Conservation (phyloP, 1,139 yeast genomes). For the Nakaseomyces kungkrabaensis region DNA sequence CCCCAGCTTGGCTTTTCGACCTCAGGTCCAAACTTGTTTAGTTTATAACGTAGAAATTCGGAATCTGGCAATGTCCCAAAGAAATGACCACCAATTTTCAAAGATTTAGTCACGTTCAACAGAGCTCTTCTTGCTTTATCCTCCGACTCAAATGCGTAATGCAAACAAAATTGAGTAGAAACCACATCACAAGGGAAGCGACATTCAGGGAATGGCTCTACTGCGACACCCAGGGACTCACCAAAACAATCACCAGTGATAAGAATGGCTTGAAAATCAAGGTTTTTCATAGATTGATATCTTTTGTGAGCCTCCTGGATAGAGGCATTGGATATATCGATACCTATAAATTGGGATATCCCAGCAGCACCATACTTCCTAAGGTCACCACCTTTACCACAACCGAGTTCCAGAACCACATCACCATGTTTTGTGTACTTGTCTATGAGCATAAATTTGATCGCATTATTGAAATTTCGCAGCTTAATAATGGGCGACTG, state of each 20-base stretch:
- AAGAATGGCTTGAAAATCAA: slow-evolving; percentile 62
- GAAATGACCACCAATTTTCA: slow-evolving; percentile 74
- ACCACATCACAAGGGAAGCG: slow-evolving; percentile 82
- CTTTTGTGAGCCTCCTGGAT: slow-evolving; percentile 76
- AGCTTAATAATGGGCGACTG: slow-evolving; percentile 78
- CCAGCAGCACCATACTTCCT: slow-evolving; percentile 75
- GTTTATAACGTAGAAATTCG: slow-evolving; percentile 64
- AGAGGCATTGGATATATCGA: slow-evolving; percentile 86
- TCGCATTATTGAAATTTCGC: slow-evolving; percentile 83
- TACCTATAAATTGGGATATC: slow-evolving; percentile 71
- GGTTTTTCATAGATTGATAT: slow-evolving; percentile 44
- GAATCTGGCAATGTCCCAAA: slow-evolving; percentile 93
- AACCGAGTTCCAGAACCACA: slow-evolving; percentile 73
- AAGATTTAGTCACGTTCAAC: slow-evolving; percentile 63
- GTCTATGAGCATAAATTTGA: slow-evolving; percentile 77
- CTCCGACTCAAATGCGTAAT: slow-evolving; percentile 87
- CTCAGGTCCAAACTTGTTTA: slow-evolving; percentile 38
- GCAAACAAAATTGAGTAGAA: slow-evolving; percentile 84
- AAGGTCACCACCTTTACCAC: slow-evolving; percentile 98
- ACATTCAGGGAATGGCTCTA: slow-evolving; percentile 55
- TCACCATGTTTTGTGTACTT: slow-evolving; percentile 47
- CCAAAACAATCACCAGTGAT: slow-evolving; percentile 91
- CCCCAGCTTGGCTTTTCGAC: slow-evolving; percentile 63
- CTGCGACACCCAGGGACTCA: slow-evolving; percentile 56
- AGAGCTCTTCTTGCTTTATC: slow-evolving; percentile 64